Base-by-base conservation (phyloP, 192 early-diverging fungal species). In the Entomortierella lignicola region DNA sequence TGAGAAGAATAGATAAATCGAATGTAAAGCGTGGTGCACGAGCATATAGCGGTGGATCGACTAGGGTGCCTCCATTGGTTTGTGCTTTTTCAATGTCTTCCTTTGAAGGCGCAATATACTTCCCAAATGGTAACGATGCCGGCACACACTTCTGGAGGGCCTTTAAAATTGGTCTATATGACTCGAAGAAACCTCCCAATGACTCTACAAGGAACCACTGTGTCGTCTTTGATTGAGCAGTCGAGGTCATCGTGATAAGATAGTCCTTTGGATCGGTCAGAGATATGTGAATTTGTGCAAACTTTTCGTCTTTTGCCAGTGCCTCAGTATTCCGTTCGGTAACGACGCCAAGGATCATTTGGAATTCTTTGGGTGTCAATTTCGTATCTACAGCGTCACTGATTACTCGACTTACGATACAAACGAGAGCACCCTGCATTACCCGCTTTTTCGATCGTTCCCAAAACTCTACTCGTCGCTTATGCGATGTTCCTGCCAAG, bases 371-470 rank as follows among this genome's bases (percentile, higher is more conserved):
- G 20, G 25, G 10, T 3, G 3, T 8, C 7, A 7, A 34, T 4
- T 21, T 30, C 11, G 4, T 21, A 17, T 31, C 55, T 34, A 13
- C 30, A 6, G 23, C 39, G 7, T 52, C 11, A 0, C n/a, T n/a
- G 13, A 23, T 37, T 15, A 42, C n/a, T 20, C 73, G 77, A 44
- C 80, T 65, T 15, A 69, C 60, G 13, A 87, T 34, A 39, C 86
- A 87, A 8, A 88, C 61, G 17, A 89, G 64, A 26, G 77, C 73
- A 12, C 86, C 86, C 39, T 66, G 60, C 73, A 82, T 84, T 21
- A 89, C 55, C 26, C 77, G 81, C 5, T 66, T 53, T 37, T 66
- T 73, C 34, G 72, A 69, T n/a, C 72, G 66, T 31, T 84, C 56
- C 88, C 86, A 88, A 63, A 81, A 88, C 12, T 86, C 52, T 0